Conservation (phyloP, 192 early-diverging fungal genomes). For the Backusella macrospora region DNA sequence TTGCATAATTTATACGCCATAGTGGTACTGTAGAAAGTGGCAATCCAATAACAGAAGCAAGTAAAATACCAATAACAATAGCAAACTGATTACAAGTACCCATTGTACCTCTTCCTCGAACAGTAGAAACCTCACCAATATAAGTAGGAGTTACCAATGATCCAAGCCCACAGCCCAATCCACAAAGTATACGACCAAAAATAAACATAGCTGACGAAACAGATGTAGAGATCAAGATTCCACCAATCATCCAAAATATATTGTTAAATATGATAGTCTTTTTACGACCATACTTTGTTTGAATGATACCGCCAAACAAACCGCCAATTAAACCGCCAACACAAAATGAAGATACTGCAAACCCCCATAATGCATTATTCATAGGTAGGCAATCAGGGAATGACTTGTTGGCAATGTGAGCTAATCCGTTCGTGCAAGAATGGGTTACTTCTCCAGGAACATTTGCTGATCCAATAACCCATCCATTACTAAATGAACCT, state of each 20-base stretch:
- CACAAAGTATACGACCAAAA: constrained; percentile 74
- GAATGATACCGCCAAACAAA: constrained; percentile 52
- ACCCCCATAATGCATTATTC: constrained; percentile 41
- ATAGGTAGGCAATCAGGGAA: constrained; percentile 41
- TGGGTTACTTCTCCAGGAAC: constrained; percentile 42
- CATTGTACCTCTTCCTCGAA: constrained; percentile 66
- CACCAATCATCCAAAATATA: constrained; percentile 67
- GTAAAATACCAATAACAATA: constrained; percentile 79
- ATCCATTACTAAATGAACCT: constrained; percentile 45
- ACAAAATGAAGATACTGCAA: constrained; percentile 49
- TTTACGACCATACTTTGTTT: constrained; percentile 52
- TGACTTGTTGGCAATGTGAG: neutral
- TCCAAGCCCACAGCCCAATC: constrained; percentile 73
- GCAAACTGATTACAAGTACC: constrained; percentile 76
- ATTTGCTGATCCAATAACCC: constrained; percentile 51
- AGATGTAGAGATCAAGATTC: constrained; percentile 64
- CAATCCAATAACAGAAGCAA: constrained; percentile 67
- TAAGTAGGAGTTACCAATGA: constrained; percentile 65
- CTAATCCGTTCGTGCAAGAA: constrained; percentile 18
- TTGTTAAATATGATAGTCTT: constrained; percentile 67
- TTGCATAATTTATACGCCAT: constrained; percentile 74
- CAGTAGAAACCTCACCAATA: constrained; percentile 79
- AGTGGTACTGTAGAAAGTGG: constrained; percentile 59
- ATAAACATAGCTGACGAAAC: constrained; percentile 63
- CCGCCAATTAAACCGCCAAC: constrained; percentile 60